Percentiles rank a stretch among this genome's conserved stretches.
These are phyloP conservation scores for Tephrocybe sp. DNA, from an alignment of 768 basidiomycete species.

Conservation along the genomic window DNA sequence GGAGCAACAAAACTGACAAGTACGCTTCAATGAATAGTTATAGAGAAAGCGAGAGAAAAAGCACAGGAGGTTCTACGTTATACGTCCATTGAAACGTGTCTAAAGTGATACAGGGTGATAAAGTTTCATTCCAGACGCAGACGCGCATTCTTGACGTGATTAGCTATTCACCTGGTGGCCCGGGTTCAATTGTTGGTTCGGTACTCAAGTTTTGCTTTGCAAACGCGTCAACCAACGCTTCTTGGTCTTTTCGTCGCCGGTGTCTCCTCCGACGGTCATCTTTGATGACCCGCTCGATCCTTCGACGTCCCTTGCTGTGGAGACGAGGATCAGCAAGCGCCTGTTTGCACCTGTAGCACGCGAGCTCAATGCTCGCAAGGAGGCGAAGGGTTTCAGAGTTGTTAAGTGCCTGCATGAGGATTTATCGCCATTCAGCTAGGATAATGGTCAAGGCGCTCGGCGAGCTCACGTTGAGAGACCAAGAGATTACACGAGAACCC, in stretches of 20 bases:
- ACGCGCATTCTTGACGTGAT: constrained; percentile 2
- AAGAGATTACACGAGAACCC: constrained; percentile 71
- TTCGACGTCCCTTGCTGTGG: constrained; percentile 64
- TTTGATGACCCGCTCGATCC: constrained; percentile 80
- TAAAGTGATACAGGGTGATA: constrained; percentile 15
- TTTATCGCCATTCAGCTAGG: background rate
- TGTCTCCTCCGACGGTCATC: constrained; percentile 82
- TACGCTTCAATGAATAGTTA: constrained; percentile 6
- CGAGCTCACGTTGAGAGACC: constrained; percentile 74
- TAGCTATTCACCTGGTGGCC: constrained; percentile 22
- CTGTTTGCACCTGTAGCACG: constrained; percentile 76
- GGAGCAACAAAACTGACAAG: background rate
- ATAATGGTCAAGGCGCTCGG: background rate
- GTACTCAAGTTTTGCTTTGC: constrained; percentile 50
- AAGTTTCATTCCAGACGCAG: constrained; percentile 5
- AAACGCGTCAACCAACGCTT: constrained; percentile 80
- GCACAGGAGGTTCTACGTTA: constrained; percentile 11
- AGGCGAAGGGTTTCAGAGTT: constrained; percentile 81
- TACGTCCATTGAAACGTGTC: constrained; percentile 13
- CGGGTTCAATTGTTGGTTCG: constrained; percentile 26
- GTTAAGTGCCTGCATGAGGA: constrained; percentile 70
- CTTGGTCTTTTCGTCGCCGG: constrained; percentile 81
- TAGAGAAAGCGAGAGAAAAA: constrained; percentile 6
- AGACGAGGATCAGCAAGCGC: constrained; percentile 65
- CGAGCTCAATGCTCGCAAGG: constrained; percentile 81